Base-by-base conservation (phyloP, 2,329 filamentous ascomycete species). In the Colletotrichum sp. region DNA sequence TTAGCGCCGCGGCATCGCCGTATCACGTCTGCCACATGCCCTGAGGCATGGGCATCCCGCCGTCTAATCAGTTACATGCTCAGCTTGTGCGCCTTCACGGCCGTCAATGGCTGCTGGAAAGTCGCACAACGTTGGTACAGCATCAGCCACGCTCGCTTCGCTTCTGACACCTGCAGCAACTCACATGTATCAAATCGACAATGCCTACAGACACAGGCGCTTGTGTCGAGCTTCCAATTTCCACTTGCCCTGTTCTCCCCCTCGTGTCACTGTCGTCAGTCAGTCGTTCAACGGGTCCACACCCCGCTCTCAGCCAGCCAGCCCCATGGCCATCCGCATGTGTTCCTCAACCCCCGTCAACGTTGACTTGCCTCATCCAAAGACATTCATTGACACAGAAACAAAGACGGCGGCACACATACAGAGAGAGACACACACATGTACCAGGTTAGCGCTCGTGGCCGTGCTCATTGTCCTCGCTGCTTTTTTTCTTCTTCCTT, bases 111-210 rank as follows among this genome's bases (percentile, higher is more conserved):
- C 66, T 59, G 66, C 8, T 36, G 59, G 21, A 12, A 63, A 59
- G 67, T n/a, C 34, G n/a, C 24, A 44, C 15, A 30, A 72, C 21
- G 44, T n/a, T 62, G 44, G 44, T 59, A 68, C 73, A 36, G 57
- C 74, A 66, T 69, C 34, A 69, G 64, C 65, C 64, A 64, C 64
- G 34, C 44, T 74, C 70, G 57, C 74, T 74, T 75, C 52, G 62
- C 72, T 64, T 68, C 73, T 68, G 55, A 72, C 73, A 69, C 69
- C 49, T 75, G 69, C 72, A 66, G 49, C 68, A 75, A 62, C 30
- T 62, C 59, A 21, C 39, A 24, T 44, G 52, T 36, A 44, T 67
- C 64, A n/a, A 44, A 69, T 68, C 55, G 59, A 62, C 49, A 69
- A 60, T 49, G 12, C 16, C 18, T 28, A 44, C 24, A 49, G 26